These are phyloP conservation scores for Talaromyces trachyspermus DNA, from an alignment of 495 filamentous ascomycete genomes.

Conservation along the genomic window DNA sequence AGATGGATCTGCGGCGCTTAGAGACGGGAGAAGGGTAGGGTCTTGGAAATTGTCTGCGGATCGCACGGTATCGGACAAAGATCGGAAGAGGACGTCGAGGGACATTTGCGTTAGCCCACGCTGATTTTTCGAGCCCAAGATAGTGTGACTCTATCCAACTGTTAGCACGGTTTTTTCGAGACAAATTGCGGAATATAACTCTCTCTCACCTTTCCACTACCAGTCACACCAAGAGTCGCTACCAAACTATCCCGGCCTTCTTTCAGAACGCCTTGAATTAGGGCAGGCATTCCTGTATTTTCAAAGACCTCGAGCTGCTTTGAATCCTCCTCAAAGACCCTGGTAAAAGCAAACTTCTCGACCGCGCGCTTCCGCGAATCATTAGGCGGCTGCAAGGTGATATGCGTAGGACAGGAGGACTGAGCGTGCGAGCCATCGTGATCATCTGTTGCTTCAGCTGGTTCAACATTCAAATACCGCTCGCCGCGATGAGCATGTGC, in stretches of 20 bases:
- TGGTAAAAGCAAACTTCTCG: conserved; percentile 91
- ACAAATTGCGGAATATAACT: neutral
- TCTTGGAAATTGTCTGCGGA: conserved; percentile 49
- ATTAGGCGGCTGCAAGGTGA: conserved; percentile 78
- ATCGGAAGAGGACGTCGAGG: conserved; percentile 82
- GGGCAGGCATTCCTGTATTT: conserved; percentile 62
- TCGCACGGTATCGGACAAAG: conserved; percentile 59
- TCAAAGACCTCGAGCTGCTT: conserved; percentile 83
- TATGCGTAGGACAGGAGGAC: conserved; percentile 57
- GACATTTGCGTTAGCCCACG: conserved; percentile 87
- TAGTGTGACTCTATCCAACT: conserved; percentile 76
- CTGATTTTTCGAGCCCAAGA: conserved; percentile 78
- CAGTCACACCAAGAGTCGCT: conserved; percentile 90
- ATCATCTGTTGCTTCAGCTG: conserved; percentile 25
- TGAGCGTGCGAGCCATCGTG: conserved; percentile 21
- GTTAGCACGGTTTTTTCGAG: no score
- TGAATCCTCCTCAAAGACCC: conserved; percentile 80
- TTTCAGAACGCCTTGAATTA: conserved; percentile 72
- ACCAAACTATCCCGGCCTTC: conserved; percentile 83
- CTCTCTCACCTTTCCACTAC: conserved; percentile 77
- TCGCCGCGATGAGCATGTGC: conserved; percentile 36
- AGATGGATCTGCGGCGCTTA: conserved; percentile 69
- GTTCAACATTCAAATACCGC: conserved; percentile 73
- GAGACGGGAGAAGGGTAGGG: conserved; percentile 57
- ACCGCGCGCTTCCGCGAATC: conserved; percentile 74